Percentiles rank a stretch among this genome's conserved stretches.
phyloP scores from a whole-genome alignment of 176 grass and related monocot genomes.

The barley (Hordeum vulgare) region MorexV3_pseudomolecules_assembly NC_058523.1:543843583-543844082 shows the following conservation, averaged over 20 bases:
- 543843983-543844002: not conserved
- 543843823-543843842: not conserved
- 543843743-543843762: conserved; percentile 2
- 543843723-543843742: not conserved
- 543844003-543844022: not conserved
- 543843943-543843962: conserved; percentile 12
- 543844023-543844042: not conserved
- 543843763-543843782: not conserved
- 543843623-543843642: conserved; percentile 90
- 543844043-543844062: not conserved
- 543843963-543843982: conserved; percentile 9
- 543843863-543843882: not conserved
- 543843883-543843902: not conserved
- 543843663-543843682: conserved; percentile 70
- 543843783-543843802: conserved; percentile 2
- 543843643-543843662: conserved; percentile 85
- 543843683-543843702: conserved; percentile 92
- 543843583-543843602: conserved; percentile 88
- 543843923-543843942: not conserved
- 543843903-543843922: not conserved
- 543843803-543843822: not conserved
- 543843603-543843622: conserved; percentile 76
- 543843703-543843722: not conserved
- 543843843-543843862: not conserved
- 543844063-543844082: not conserved